Base-by-base conservation (phyloP, 176 grass and related monocot species). In the Rhipidocladum racemiflorum region DNA sequence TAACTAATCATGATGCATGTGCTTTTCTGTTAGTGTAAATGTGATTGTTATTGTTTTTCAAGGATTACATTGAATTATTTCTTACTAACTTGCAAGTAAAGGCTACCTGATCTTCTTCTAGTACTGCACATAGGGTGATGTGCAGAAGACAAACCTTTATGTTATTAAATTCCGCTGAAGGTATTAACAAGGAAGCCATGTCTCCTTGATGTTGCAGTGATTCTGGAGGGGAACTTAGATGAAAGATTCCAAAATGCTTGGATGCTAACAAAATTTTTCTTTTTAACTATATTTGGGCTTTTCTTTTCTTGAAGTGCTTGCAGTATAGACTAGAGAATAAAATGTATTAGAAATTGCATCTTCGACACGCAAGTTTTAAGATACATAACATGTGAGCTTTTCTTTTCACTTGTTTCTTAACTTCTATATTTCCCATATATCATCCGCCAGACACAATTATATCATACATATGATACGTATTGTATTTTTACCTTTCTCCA, bases 11-110 rank as follows among this genome's bases (percentile, higher is more conserved):
- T 9, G 17, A 27, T 35, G 18, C 6, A 2, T 51, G 51, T 44
- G 21, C 7, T 76, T 30, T 17, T 54, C 4, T 25, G n/a, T 53
- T 48, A 16, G 15, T 61, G 2, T 54, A 75, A 65, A 51, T n/a
- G 56, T 48, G 17, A 35, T 6, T 63, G 6, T 46, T 57, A 24
- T 79, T 65, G 2, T 32, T 20, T 83, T 73, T 25, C 7, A 30
- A 23, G 60, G 42, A 62, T 18, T 38, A 50, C n/a, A 64, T 78
- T 24, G n/a, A 66, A 61, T 66, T 56, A 38, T 86, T 44, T 81
- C 59, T 80, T 51, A 23, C 32, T 53, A 72, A 38, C 51, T 66
- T 65, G 36, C 9, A 36, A 82, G 69, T 82, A 59, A 39, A 71
- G 7, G 34, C 10, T 65, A 39, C 72, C 15, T 0, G 4, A 29